Base-by-base conservation (phyloP, 495 filamentous ascomycete species). In the Penicillium antarcticum region DNA sequence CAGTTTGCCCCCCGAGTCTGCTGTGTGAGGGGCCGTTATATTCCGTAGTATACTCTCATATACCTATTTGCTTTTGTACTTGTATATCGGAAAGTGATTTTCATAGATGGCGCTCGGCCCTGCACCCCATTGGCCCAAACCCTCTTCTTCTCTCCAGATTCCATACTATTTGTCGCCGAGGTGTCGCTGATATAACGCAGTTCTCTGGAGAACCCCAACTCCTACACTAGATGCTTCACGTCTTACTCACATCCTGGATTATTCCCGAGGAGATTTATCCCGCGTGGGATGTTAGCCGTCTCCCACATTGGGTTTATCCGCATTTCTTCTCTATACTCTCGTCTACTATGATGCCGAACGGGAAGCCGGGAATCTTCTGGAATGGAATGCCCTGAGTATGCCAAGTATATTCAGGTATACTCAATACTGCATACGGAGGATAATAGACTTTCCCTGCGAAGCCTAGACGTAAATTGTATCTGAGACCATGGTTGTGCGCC, bases 331-430 rank as follows among this genome's bases (percentile, higher is more conserved):
- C 10, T 11, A 6, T 35, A 41, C 45, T 39, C 53, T 39, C 44
- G 48, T 53, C 4, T 23, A 23, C 21, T 23, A 23, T 23, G 21
- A 29, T 23, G 34, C 26, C 34, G 38, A 45, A 52, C 61, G 58
- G 52, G 52, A 56, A 56, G 52, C 61, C 61, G 61, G 52, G 55
- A 56, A 51, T 40, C 17, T 62, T 61, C 58, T 19, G 53, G 53
- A 61, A 56, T 26, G n/a, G 14, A 41, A 41, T 53, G 2, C 40
- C 53, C 34, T 45, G 14, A 29, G 36, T 23, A 23, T 23, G 21
- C 21, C 21, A 9, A 23, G 21, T 23, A 23, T 2, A 23, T 23
- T 23, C 21, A 23, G 2, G 21, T 23, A 23, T 23, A 23, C 21
- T 23, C n/a, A n/a, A n/a, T n/a, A n/a, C n/a, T n/a, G n/a, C n/a